Percentiles rank a stretch among this genome's conserved stretches.
Evolutionary conservation across 1,284 basidiomycete genomes (phyloP).

Genomic region (Sporisorium iseilematis-ciliati): DNA sequence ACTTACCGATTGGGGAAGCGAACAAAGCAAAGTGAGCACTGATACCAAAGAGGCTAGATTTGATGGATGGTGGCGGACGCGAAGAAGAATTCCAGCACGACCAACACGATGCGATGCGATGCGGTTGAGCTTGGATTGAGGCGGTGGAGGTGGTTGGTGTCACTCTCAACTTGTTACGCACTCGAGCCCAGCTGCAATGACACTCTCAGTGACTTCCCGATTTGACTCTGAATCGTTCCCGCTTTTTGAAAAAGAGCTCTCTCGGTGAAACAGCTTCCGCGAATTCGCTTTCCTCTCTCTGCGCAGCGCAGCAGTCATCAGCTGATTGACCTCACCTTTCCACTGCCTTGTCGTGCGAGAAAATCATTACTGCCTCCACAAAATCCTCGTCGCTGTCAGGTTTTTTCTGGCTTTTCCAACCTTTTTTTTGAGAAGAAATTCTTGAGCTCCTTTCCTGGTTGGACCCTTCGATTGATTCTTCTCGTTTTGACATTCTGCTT

Average conservation of each 20-base stretch:
- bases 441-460: not conserved
- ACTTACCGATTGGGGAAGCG: not conserved
- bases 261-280: constrained; percentile 4
- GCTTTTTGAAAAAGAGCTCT: not conserved
- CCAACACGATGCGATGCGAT: not conserved
- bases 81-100: not conserved
- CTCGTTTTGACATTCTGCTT: not conserved
- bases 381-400: not conserved
- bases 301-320: too few relatives aligned
- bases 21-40: not conserved
- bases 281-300: not conserved
- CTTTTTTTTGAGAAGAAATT: constrained; percentile 6
- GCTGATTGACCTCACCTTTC: too few relatives aligned
- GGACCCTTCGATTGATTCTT: constrained; percentile 6
- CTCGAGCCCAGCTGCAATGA: not conserved
- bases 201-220: too few relatives aligned
- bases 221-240: not conserved
- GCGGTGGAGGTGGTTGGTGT: constrained; percentile 1
- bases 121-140: not conserved
- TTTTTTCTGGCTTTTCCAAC: constrained; percentile 1
- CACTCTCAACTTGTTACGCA: not conserved
- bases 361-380: constrained; percentile 6
- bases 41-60: not conserved
- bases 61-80: not conserved
- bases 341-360: constrained; percentile 3